Conservation (phyloP, 176 grass and related monocot genomes). For the Musa itinerans region DNA sequence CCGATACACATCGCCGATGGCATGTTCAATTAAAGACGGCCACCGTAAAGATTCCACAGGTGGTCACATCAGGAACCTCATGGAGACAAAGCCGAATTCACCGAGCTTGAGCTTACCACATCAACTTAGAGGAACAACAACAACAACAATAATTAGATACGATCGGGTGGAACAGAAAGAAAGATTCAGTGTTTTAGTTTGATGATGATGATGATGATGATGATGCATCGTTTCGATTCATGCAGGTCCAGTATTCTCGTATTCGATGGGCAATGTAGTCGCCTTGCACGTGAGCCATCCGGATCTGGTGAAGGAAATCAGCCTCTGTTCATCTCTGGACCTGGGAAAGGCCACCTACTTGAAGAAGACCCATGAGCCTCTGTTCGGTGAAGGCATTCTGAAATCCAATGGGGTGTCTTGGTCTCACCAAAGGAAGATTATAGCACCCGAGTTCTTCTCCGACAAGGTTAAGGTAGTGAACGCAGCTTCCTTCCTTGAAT, state of each 20-base stretch:
- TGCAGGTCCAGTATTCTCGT: conserved; percentile 72
- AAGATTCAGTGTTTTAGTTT: too few relatives aligned
- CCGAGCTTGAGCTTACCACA: too few relatives aligned
- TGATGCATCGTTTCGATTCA: not conserved
- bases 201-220: too few relatives aligned
- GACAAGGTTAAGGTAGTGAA: conserved; percentile 80
- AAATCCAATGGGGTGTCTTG: conserved; percentile 77
- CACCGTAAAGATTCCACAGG: too few relatives aligned
- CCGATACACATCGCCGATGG: too few relatives aligned
- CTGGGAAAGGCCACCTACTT: conserved; percentile 88
- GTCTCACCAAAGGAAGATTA: conserved; percentile 82
- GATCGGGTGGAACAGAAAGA: too few relatives aligned
- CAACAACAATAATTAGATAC: too few relatives aligned
- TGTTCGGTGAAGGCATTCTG: conserved; percentile 82
- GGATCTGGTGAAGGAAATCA: conserved; percentile 78
- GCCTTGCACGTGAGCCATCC: conserved; percentile 76
- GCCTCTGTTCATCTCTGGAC: conserved; percentile 64
- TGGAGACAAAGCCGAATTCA: too few relatives aligned
- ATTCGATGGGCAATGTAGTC: conserved; percentile 70
- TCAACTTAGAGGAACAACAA: too few relatives aligned
- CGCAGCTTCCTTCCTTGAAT: not conserved
- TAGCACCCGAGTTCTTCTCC: conserved; percentile 81
- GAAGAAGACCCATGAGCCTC: conserved; percentile 81
- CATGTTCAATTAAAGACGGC: too few relatives aligned
- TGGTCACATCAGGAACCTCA: too few relatives aligned